Evolutionary conservation across 2,329 filamentous ascomycete genomes (phyloP), one percentile per base, ranked within the genome.

Genomic region (Epicoccum nigrum): DNA sequence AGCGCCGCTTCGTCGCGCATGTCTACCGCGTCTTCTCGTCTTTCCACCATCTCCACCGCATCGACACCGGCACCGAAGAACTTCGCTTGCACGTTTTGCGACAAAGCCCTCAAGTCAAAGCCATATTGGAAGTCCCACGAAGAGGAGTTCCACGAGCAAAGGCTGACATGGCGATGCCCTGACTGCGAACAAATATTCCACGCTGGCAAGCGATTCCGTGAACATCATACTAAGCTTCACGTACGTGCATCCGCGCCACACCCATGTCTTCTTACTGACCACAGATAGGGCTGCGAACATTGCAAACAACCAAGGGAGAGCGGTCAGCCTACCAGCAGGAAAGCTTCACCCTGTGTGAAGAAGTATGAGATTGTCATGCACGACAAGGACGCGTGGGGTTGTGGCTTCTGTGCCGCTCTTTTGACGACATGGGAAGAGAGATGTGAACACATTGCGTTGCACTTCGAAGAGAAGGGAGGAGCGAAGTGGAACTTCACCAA

Each of bases 71-170:
- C 67, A 16, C 64, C 67, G 7, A 74, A 74, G 58, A 74, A 73
- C 50, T 75, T 74, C 35, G 71, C 70, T 2, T 80, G 76, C 59
- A 79, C 76, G 1, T 76, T 76, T 27, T 79, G 78, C 69, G 84
- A 87, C 67, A 86, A 85, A 40, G 85, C 83, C 37, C 85, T 87
- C 65, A 85, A 85, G 74, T 80, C 84, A 58, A 87, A 87, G 66
- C 85, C 86, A 56, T 84, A 87, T 68, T 88, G 85, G 86, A 86
- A 86, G 70, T 80, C 83, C 25, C 86, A 88, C 69, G 84, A 88
- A 67, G 85, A 87, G 61, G 84, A 86, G 69, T 86, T 87, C 63
- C 85, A 87, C 70, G 85, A 87, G 75, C 83, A 85, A 46, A 83
- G 83, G 76, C 82, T 85, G 56, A 86, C 86, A 64, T 87, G 86